A percentile compares a stretch with the other conserved stretches of the same genome.
phyloP scores from a whole-genome alignment of 306 rosid species.

The Myrica gale region DNA sequence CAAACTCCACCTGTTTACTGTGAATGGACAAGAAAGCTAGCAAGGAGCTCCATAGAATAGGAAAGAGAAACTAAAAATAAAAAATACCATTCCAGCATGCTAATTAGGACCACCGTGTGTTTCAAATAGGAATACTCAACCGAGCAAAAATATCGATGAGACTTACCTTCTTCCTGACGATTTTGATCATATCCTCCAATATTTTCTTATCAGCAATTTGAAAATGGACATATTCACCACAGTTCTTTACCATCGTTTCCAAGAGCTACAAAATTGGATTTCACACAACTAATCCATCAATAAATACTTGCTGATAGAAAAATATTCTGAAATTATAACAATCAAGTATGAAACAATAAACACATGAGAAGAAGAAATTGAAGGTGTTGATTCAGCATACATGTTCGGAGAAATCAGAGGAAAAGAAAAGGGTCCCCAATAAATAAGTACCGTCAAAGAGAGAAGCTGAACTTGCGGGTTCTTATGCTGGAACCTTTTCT shows the following conservation, averaged over 20 bases:
- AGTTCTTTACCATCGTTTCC: conserved; percentile 99
- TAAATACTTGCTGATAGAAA: neutral
- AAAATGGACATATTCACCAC: conserved; percentile 85
- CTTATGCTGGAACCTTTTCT: conserved; percentile 90
- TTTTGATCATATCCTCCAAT: conserved; percentile 91
- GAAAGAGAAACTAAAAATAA: neutral
- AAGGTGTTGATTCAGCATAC: conserved; percentile 8
- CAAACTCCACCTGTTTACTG: neutral
- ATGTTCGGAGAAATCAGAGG: conserved; percentile 7
- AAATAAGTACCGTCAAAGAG: conserved; percentile 68
- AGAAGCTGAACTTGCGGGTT: conserved; percentile 83
- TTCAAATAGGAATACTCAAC: conserved; percentile 6
- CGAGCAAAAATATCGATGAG: neutral
- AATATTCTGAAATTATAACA: neutral
- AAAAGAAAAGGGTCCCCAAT: conserved; percentile 19
- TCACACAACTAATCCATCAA: conserved; percentile 33
- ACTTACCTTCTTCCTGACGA: conserved; percentile 90
- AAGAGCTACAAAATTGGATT: conserved; percentile 58
- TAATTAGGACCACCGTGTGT: conserved; percentile 26
- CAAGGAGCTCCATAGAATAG: neutral
- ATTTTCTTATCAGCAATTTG: conserved; percentile 89
- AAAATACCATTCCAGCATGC: conserved; percentile 15
- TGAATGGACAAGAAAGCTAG: neutral
- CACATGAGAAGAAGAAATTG: conserved; percentile 1
- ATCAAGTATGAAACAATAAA: neutral